Percentiles rank a stretch among this genome's conserved stretches.
phyloP scores from a whole-genome alignment of 352 stramenopile genomes.

The Phytophthora multivora region DNA sequence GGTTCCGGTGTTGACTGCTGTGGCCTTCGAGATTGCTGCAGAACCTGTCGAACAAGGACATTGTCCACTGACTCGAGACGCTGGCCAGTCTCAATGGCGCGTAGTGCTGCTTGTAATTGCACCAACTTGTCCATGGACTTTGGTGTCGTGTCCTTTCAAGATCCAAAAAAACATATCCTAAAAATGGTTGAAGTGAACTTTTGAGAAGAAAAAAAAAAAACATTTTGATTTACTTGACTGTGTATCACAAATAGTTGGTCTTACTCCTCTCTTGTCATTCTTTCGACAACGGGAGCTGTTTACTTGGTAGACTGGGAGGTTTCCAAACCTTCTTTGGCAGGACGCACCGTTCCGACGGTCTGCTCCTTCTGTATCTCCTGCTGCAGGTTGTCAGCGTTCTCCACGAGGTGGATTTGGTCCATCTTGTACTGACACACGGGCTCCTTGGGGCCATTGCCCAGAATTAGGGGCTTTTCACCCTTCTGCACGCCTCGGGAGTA shows the following conservation, averaged over 20 bases:
- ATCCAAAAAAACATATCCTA: not conserved
- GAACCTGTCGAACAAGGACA: constrained; percentile 55
- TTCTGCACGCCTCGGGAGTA: constrained; percentile 13
- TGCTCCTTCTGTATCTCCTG: constrained; percentile 13
- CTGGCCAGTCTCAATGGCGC: constrained; percentile 58
- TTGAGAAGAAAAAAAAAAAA: no score
- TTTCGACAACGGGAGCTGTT: not conserved
- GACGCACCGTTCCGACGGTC: constrained; percentile 7
- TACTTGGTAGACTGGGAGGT: not conserved
- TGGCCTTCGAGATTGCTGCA: constrained; percentile 31
- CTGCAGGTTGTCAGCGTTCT: constrained; percentile 2
- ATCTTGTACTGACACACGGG: constrained; percentile 34
- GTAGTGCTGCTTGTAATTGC: constrained; percentile 55
- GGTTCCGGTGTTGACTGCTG: constrained; percentile 1
- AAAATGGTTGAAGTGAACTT: not conserved
- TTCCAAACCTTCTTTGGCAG: constrained; percentile 1
- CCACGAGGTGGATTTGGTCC: constrained; percentile 24
- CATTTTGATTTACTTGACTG: constrained; percentile 1
- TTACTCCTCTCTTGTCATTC: no score
- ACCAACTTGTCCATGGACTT: constrained; percentile 36
- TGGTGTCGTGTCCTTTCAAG: constrained; percentile 10
- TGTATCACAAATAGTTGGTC: constrained; percentile 3
- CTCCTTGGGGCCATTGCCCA: constrained; percentile 38
- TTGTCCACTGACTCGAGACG: constrained; percentile 52
- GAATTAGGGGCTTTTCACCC: constrained; percentile 21